Evolutionary conservation across 2,329 filamentous ascomycete genomes (phyloP).

Genomic region (Cladorrhinum sp.): DNA sequence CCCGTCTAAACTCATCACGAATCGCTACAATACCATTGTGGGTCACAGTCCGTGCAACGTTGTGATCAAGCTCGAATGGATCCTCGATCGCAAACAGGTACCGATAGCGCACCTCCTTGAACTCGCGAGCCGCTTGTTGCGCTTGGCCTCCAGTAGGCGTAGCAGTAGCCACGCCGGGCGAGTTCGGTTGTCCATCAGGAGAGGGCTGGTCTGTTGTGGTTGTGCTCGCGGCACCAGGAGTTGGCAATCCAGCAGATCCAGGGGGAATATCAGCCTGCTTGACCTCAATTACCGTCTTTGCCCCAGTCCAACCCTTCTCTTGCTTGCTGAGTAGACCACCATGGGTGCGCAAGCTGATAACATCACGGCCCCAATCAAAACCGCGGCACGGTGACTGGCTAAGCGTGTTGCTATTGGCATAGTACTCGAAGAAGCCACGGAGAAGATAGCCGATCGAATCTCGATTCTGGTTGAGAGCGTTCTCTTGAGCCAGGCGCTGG

Average conservation of each 20-base stretch:
- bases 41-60: conserved; percentile 82
- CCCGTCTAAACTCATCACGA: conserved; percentile 78
- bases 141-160: not conserved
- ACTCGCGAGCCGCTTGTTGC: conserved; percentile 30
- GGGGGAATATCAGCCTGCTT: conserved; percentile 17
- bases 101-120: conserved; percentile 71
- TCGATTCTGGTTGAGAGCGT: conserved; percentile 63
- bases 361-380: conserved; percentile 79
- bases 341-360: conserved; percentile 70
- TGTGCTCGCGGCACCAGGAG: not conserved
- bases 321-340: conserved; percentile 71
- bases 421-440: conserved; percentile 86
- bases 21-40: conserved; percentile 79
- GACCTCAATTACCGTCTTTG: conserved; percentile 64
- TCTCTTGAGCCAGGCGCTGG: conserved; percentile 52
- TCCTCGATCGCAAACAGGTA: conserved; percentile 91
- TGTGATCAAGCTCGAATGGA: conserved; percentile 84
- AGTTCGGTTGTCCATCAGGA: not conserved
- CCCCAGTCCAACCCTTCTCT: conserved; percentile 82
- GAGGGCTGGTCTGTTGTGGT: not conserved
- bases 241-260: not conserved
- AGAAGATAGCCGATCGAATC: conserved; percentile 70
- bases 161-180: not conserved
- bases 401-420: conserved; percentile 60
- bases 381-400: conserved; percentile 49